phyloP scores from a whole-genome alignment of 75 land plant genomes.

The Picea sitchensis region DNA sequence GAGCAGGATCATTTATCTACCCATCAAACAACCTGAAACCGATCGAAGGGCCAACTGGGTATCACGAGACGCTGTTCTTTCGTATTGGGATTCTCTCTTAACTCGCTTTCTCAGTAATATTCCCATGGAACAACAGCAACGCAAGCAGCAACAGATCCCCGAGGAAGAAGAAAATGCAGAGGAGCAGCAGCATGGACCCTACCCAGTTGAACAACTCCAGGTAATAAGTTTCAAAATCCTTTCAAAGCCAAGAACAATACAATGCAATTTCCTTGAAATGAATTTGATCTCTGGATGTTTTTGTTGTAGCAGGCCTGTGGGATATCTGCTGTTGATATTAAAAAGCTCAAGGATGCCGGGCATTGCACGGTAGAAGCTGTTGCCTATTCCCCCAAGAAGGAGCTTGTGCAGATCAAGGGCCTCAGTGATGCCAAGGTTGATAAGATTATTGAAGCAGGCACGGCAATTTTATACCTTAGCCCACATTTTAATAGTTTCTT shows the following conservation, averaged over 20 bases:
- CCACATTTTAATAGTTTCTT: background rate
- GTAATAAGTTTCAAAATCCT: constrained; percentile 13
- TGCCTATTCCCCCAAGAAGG: constrained; percentile 90
- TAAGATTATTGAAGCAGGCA: constrained; percentile 87
- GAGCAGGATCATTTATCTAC: background rate
- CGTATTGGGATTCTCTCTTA: background rate
- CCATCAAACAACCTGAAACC: no score
- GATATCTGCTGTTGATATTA: constrained; percentile 74
- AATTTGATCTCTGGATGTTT: background rate
- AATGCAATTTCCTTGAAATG: background rate
- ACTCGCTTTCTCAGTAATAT: background rate
- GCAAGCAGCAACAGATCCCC: constrained; percentile 26
- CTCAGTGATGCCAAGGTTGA: constrained; percentile 94
- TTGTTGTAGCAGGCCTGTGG: constrained; percentile 59
- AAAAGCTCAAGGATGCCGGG: constrained; percentile 95
- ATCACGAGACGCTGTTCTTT: background rate
- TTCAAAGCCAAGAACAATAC: no score
- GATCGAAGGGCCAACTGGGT: background rate
- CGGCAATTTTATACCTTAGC: background rate
- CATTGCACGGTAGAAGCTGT: constrained; percentile 91
- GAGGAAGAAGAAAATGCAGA: constrained; percentile 44
- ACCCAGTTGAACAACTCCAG: constrained; percentile 89
- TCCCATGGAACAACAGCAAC: constrained; percentile 38
- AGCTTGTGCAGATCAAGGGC: constrained; percentile 86
- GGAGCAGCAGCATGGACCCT: constrained; percentile 80